These are phyloP conservation scores for Lactifluus subvellereus DNA, from an alignment of 768 basidiomycete species.

Conservation along the genomic window DNA sequence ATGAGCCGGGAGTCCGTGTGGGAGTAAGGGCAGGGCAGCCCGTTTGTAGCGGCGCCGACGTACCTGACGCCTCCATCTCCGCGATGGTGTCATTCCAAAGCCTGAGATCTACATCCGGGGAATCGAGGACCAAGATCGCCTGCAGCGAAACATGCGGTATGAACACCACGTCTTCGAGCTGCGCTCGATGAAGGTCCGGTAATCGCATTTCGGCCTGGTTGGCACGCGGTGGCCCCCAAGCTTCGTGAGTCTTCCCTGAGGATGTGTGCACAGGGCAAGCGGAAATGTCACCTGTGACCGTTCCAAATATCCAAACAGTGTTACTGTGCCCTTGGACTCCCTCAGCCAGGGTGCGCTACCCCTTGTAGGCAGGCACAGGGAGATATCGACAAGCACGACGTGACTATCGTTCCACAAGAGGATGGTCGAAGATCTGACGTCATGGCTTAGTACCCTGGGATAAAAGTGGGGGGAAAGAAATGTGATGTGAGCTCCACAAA, in stretches of 20 bases:
- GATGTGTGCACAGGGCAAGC: background rate
- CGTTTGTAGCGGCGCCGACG: background rate
- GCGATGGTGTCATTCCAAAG: slow-evolving; percentile 23
- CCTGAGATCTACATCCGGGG: slow-evolving; percentile 21
- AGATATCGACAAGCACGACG: slow-evolving; percentile 19
- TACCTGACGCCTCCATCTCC: slow-evolving; percentile 24
- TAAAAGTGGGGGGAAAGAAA: background rate
- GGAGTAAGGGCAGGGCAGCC: background rate
- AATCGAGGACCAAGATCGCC: slow-evolving; percentile 23
- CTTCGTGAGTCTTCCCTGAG: background rate
- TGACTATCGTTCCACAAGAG: slow-evolving; percentile 19
- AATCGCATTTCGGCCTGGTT: slow-evolving; percentile 11
- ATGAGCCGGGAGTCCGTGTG: too few relatives aligned
- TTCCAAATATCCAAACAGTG: slow-evolving; percentile 24
- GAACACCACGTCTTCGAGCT: slow-evolving; percentile 6
- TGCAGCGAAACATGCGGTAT: slow-evolving; percentile 18
- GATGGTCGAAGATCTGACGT: slow-evolving; percentile 15
- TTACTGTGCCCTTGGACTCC: slow-evolving; percentile 19
- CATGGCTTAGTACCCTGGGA: slow-evolving; percentile 22
- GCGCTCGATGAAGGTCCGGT: background rate
- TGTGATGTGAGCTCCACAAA: background rate
- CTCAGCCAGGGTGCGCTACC: slow-evolving; percentile 19
- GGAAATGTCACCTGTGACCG: slow-evolving; percentile 8
- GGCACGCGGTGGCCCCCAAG: background rate
- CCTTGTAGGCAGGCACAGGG: slow-evolving; percentile 18